Conservation (phyloP, 148 eudicot genomes). For the Beta vulgaris region DNA sequence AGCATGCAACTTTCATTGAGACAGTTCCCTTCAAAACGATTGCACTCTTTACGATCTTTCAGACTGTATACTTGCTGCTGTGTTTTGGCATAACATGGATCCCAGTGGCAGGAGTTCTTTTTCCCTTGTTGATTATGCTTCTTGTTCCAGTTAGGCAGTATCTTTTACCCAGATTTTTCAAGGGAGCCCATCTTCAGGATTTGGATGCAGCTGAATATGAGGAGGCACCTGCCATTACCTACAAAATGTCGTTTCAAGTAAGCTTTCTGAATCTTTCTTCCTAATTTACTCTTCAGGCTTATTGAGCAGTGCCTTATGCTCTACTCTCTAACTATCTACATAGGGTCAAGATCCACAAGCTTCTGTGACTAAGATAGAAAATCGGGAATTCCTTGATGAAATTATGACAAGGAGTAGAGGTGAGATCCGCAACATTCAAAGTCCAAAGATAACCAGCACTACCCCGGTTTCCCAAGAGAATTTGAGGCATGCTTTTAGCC, state of each 20-base stretch:
- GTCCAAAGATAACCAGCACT: constrained; percentile 64
- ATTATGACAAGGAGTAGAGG: constrained; percentile 85
- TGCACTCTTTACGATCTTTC: constrained; percentile 78
- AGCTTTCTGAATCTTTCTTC: constrained; percentile 23
- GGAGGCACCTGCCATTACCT: constrained; percentile 74
- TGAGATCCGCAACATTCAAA: constrained; percentile 57
- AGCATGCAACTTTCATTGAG: constrained; percentile 87
- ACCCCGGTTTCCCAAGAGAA: constrained; percentile 41
- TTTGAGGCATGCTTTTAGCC: constrained; percentile 57
- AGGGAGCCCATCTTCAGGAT: constrained; percentile 93
- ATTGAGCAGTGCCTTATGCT: neutral
- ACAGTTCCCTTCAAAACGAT: constrained; percentile 86
- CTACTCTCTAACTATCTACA: constrained; percentile 8
- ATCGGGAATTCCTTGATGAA: constrained; percentile 68
- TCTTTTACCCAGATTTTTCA: constrained; percentile 76
- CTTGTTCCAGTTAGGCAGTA: constrained; percentile 95
- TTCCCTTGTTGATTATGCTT: constrained; percentile 94
- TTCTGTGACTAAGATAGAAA: constrained; percentile 34
- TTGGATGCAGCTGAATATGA: constrained; percentile 95
- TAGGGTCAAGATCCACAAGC: constrained; percentile 49
- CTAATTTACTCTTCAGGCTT: neutral
- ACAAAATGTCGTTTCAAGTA: constrained; percentile 68
- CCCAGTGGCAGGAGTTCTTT: constrained; percentile 93
- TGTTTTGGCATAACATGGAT: constrained; percentile 98
- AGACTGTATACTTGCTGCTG: constrained; percentile 69